Conservation (phyloP, 2,329 filamentous ascomycete species). For the Intubia oerlemansii region DNA sequence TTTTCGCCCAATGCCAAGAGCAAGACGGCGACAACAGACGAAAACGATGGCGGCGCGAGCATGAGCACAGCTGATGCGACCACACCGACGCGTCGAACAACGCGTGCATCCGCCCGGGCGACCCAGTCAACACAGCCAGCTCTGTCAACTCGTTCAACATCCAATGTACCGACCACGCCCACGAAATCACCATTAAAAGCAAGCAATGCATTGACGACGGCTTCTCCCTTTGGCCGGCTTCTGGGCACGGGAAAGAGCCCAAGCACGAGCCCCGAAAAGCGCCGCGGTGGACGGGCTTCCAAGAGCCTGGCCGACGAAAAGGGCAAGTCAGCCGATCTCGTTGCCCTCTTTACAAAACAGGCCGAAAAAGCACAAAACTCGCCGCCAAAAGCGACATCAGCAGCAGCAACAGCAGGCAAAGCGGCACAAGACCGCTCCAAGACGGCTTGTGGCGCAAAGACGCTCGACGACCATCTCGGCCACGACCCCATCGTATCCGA, state of each 20-base stretch:
- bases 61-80: constrained; percentile 5
- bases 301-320: constrained; percentile 23
- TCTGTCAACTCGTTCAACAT: constrained; percentile 15
- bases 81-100: constrained; percentile 14
- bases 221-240: too few relatives aligned
- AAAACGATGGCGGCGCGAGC: too few relatives aligned
- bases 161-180: constrained; percentile 2
- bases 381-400: constrained; percentile 8
- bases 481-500: constrained; percentile 8
- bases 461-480: constrained; percentile 20
- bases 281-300: constrained; percentile 3
- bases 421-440: too few relatives aligned
- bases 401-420: not conserved
- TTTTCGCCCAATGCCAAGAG: constrained; percentile 26
- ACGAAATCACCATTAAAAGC: constrained; percentile 3
- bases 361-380: constrained; percentile 23
- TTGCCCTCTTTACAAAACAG: constrained; percentile 40
- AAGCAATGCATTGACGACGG: too few relatives aligned
- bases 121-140: too few relatives aligned
- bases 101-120: too few relatives aligned
- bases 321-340: constrained; percentile 32
- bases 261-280: constrained; percentile 25
- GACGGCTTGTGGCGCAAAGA: too few relatives aligned
- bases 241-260: constrained; percentile 14
- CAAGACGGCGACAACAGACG: too few relatives aligned